Percentiles rank a stretch among this genome's conserved stretches.
Conservation (phyloP, 176 grass and related monocot species). For the Cenchrus fungigraminus region DNA sequence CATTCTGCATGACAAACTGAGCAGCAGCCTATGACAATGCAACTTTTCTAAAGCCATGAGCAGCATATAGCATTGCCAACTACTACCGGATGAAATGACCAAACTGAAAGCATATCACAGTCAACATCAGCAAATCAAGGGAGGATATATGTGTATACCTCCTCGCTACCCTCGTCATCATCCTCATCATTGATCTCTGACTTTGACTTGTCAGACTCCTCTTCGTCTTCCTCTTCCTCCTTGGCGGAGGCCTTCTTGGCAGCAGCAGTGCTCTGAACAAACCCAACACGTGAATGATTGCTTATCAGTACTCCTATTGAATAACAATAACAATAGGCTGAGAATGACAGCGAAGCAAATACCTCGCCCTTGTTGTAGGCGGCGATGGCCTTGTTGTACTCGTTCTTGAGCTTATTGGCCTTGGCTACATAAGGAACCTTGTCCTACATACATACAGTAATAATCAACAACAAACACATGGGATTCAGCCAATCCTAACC, state of each 20-base stretch:
- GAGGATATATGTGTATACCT: conserved; percentile 42
- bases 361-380: conserved; percentile 83
- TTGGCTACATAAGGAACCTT: conserved; percentile 83
- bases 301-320: neutral
- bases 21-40: neutral
- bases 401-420: conserved; percentile 69
- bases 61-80: neutral
- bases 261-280: conserved; percentile 34
- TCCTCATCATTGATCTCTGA: conserved; percentile 91
- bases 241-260: conserved; percentile 57
- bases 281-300: neutral
- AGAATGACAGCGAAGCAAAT: neutral
- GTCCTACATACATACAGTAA: conserved; percentile 45
- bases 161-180: conserved; percentile 80
- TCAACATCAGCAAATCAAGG: too few species aligned
- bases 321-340: neutral
- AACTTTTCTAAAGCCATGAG: neutral
- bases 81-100: neutral
- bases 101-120: neutral
- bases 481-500: neutral
- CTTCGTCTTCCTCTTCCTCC: conserved; percentile 75
- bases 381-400: conserved; percentile 78
- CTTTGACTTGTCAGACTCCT: conserved; percentile 97
- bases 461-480: neutral
- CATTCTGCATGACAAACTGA: neutral